Evolutionary conservation across 805 yeast genomes (phyloP), one percentile per base, ranked within the genome.

Genomic region (Metschnikowia lochheadii): DNA sequence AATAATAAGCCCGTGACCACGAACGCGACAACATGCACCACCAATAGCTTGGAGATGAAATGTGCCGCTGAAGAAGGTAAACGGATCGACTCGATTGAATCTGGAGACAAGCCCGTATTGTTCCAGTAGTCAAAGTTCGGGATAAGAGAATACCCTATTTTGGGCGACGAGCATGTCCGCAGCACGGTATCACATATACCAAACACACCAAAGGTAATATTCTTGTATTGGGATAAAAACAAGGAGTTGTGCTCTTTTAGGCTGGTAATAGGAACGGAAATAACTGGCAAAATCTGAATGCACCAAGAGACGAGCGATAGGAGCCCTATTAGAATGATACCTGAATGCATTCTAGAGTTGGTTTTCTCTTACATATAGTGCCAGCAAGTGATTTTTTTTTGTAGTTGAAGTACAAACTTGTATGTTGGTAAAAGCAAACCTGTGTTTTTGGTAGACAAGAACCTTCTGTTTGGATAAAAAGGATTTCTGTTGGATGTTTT

Each of bases 211-310:
- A 66, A 74, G n/a, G 69, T 61, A 42, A 63, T 56, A 53, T 68
- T 64, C 36, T 61, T 59, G 50, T 61, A 70, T 26, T 58, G 58
- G 17, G 76, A 68, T 20, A 74, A 58, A 48, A 62, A 63, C 34
- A 74, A 53, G 15, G 55, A 52, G 44, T 62, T 60, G 40, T 53
- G 51, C 3, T 62, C 58, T 8, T 48, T 44, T 5, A 56, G 51
- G n/a, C 70, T 65, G 0, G 76, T 69, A 7, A 74, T 49, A 5
- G 78, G 78, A 11, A 74, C 78, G 8, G 76, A 66, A 23, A 74
- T 63, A 35, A 73, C 70, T 32, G 75, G 72, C 15, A 74, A 62
- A 13, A 74, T 56, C 58, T 74, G 77, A 17, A 74, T 53, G 13
- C 63, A 65, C 40, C 66, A 56, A 53, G 74, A 69, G 36, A 70